phyloP scores from a whole-genome alignment of 2,329 filamentous ascomycete genomes.

The Cadophora malorum region DNA sequence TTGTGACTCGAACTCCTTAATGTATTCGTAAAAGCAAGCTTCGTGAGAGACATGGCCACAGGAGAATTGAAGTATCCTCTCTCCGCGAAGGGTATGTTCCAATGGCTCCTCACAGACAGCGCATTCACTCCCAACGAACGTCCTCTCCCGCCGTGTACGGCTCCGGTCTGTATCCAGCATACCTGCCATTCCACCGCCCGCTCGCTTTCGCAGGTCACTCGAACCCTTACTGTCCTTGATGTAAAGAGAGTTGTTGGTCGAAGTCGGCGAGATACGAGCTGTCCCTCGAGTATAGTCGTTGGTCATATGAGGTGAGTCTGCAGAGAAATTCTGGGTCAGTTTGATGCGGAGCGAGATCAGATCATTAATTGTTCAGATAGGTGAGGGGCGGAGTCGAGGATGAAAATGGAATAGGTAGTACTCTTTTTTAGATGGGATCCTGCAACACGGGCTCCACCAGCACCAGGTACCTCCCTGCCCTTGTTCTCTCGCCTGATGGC shows the following conservation, averaged over 20 bases:
- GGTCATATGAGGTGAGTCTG: constrained; percentile 26
- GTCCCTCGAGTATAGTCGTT: constrained; percentile 25
- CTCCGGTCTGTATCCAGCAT: constrained; percentile 78
- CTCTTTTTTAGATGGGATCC: constrained; percentile 42
- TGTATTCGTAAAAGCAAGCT: constrained; percentile 98
- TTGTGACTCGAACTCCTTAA: constrained; percentile 91
- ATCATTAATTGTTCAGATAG: constrained; percentile 25
- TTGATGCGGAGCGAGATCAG: constrained; percentile 20
- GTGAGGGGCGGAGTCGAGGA: constrained; percentile 32
- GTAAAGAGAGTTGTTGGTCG: constrained; percentile 26
- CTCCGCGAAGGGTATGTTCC: constrained; percentile 92
- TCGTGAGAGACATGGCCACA: constrained; percentile 98
- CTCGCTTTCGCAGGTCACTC: constrained; percentile 39
- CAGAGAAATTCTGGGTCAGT: constrained; percentile 30
- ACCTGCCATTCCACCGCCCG: constrained; percentile 58
- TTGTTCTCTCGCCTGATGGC: constrained; percentile 41
- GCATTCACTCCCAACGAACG: constrained; percentile 93
- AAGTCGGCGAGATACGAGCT: constrained; percentile 23
- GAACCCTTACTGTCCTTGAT: constrained; percentile 33
- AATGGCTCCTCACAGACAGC: constrained; percentile 96
- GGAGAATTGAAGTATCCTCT: constrained; percentile 93
- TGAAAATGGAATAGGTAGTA: constrained; percentile 38
- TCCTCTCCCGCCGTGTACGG: constrained; percentile 84
- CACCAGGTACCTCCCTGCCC: constrained; percentile 38
- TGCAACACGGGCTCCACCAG: constrained; percentile 41